Base-by-base conservation (phyloP, 1,139 yeast genomes). In the Candida sp. region DNA sequence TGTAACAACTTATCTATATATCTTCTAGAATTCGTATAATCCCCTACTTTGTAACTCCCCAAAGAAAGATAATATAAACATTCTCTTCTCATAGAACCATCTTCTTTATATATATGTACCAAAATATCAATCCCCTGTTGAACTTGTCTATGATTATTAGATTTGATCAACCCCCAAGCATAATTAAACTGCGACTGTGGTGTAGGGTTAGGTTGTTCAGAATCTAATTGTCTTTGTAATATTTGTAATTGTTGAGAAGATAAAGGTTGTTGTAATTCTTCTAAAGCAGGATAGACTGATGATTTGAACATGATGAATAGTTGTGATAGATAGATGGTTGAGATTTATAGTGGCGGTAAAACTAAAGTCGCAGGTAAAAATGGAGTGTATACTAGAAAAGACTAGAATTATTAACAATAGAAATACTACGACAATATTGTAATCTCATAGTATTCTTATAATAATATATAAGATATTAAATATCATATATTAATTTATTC, bases 111-210 rank as follows among this genome's bases (percentile, higher is more conserved):
- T 38, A 88, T 77, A 43, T 82, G 82, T 0, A 93, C 78, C 47
- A 95, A 71, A 33, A 91, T 73, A 45, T 79, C 82, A 22, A 95
- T 82, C 0, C 98, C 99, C 43, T 84, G 74, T 52, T 84, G 77
- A 57, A 88, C 96, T 47, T 87, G 84, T 40, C 73, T 74, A 22
- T 73, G 72, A 38, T 73, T 68, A 41, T 64, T 57, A 4, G 96
- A 82, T 60, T 90, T 90, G 49, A 95, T 80, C 43, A 93, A 70
- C 1, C 96, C 99, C 99, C 99, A 95, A 1, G 97, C 96, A 56
- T 87, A 88, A 64, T 93, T 95, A 73, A 95, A 95, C 46, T 82
- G 79, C 4, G 97, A 85, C 61, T 89, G 97, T 0, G 88, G 75
- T 0, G 90, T 75, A 1, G 89, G 91, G 40, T 77, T 71, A 7